These are phyloP conservation scores for Persicaria tinctoria DNA, from an alignment of 148 eudicot genomes.

Conservation along the genomic window DNA sequence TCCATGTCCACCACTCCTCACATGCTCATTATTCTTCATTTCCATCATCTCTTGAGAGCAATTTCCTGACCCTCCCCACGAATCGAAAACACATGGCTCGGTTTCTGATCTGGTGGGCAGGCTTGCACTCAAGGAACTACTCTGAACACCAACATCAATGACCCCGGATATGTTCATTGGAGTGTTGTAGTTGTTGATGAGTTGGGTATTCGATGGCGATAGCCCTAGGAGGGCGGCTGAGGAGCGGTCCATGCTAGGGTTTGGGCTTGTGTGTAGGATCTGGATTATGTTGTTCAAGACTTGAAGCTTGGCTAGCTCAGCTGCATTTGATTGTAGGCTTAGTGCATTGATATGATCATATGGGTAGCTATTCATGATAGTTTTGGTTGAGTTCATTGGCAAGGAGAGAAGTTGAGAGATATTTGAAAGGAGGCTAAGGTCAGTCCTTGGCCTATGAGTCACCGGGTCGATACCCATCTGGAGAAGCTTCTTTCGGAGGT, in stretches of 20 bases:
- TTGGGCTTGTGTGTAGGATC: slow-evolving; percentile 20
- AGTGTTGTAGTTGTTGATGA: background rate
- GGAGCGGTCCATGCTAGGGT: slow-evolving; percentile 13
- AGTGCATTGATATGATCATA: slow-evolving; percentile 22
- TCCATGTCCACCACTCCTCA: background rate
- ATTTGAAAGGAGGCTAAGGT: slow-evolving; percentile 33
- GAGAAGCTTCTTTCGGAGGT: slow-evolving; percentile 42
- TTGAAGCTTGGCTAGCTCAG: slow-evolving; percentile 46
- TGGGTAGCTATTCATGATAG: slow-evolving; percentile 25
- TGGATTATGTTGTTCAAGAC: slow-evolving; percentile 47
- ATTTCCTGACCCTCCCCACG: background rate
- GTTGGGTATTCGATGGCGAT: background rate
- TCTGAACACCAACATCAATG: background rate
- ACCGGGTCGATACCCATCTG: slow-evolving; percentile 51
- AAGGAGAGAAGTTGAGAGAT: slow-evolving; percentile 39
- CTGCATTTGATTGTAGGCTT: slow-evolving; percentile 15
- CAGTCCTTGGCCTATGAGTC: slow-evolving; percentile 42
- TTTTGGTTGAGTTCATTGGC: slow-evolving; percentile 15
- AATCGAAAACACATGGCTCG: slow-evolving; percentile 3
- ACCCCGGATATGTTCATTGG: background rate
- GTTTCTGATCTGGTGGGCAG: slow-evolving; percentile 4
- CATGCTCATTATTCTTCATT: background rate
- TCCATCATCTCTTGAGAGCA: background rate
- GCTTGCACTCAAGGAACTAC: background rate
- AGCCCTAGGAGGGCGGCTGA: background rate